Base-by-base conservation (phyloP, 768 basidiomycete genomes). In the Pulveroboletus sp. region DNA sequence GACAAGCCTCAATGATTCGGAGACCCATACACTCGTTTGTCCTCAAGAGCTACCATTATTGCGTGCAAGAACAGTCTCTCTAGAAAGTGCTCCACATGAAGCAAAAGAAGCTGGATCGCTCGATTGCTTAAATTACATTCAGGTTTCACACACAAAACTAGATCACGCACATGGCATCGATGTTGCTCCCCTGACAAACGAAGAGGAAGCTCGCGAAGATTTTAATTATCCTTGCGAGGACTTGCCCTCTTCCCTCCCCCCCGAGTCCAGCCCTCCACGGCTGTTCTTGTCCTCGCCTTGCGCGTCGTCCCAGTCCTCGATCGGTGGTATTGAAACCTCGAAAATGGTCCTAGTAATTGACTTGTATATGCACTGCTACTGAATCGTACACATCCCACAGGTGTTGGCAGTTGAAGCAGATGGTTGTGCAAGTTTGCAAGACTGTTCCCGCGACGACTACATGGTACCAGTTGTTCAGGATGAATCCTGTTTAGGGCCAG, bases 261-360 rank as follows among this genome's bases (percentile, higher is more conserved):
- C 76, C 26, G 75, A 72, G 52, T 81, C 80, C 9, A 81, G 77
- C 54, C 78, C 80, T 43, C 57, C 62, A 8, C 60, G 63, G 15
- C n/a, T 73, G 36, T 71, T 78, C 57, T 68, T 71, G 52, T 70
- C 76, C 42, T 75, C 77, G 7, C 72, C 76, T 5, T 54, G 61
- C n/a, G 57, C 52, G 30, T 67, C 62, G 11, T 71, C 73, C 26
- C 65, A 65, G 37, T 68, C 69, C 18, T 65, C 67, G 2, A 52
- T 46, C 6, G 35, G 37, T 9, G 55, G 36, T 15, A 13, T 17
- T 33, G 55, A 55, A 14, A 32, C 44, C n/a, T 41, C 51, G 9
- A 50, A 53, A 43, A 54, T 18, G 59, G 66, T 66, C 37, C 10
- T 59, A 47, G 14, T 6, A 13, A 39, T 40, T 11, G 21, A 37